Evolutionary conservation across 2,329 filamentous ascomycete genomes (phyloP).

Genomic region (Metarhizium album): DNA sequence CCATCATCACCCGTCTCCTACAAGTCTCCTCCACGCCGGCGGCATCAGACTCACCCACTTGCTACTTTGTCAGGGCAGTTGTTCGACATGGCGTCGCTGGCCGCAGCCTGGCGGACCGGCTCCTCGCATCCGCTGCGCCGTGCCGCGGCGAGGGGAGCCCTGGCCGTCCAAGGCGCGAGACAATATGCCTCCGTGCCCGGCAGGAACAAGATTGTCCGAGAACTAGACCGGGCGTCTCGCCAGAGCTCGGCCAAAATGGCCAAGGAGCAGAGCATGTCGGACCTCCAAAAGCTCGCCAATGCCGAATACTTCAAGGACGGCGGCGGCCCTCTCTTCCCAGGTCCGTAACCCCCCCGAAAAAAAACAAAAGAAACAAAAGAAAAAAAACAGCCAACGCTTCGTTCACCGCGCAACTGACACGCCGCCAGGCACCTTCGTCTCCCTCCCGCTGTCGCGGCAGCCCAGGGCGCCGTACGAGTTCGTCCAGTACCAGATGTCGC

Average conservation of each 20-base stretch:
- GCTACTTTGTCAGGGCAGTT: neutral
- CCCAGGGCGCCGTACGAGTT: slow-evolving; percentile 19
- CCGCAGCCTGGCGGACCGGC: slow-evolving; percentile 13
- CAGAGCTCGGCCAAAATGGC: slow-evolving; percentile 15
- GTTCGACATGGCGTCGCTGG: slow-evolving; percentile 8
- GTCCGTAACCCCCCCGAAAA: slow-evolving; percentile 7
- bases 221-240: slow-evolving; percentile 16
- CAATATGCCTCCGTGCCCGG: slow-evolving; percentile 16
- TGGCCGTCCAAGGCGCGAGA: slow-evolving; percentile 14
- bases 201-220: slow-evolving; percentile 15
- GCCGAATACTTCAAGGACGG: slow-evolving; percentile 23
- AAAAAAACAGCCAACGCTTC: too few species aligned
- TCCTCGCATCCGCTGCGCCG: slow-evolving; percentile 9
- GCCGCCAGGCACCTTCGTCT: slow-evolving; percentile 36
- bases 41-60: neutral
- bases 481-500: slow-evolving; percentile 26
- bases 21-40: neutral
- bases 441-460: slow-evolving; percentile 28
- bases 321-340: slow-evolving; percentile 24
- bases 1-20: neutral
- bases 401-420: too few species aligned
- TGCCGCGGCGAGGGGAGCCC: slow-evolving; percentile 12
- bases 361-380: neutral
- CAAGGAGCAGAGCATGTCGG: slow-evolving; percentile 20
- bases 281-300: slow-evolving; percentile 20